Percentiles rank a stretch among this genome's conserved stretches.
Conservation (phyloP, 2,329 filamentous ascomycete genomes). For the Hypoxylon sp. region DNA sequence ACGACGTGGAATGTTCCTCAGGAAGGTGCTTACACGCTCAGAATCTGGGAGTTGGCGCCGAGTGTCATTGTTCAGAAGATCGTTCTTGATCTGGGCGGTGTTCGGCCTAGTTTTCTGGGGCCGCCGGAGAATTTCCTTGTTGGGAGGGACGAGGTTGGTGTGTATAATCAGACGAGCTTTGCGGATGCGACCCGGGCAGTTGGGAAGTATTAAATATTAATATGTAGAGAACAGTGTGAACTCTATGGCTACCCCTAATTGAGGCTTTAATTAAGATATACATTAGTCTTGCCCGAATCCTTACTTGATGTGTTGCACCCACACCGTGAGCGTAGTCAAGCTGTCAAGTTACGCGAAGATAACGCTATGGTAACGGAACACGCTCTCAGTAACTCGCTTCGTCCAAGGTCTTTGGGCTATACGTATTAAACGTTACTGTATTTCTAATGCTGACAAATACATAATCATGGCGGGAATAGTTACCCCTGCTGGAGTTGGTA, state of each 20-base stretch:
- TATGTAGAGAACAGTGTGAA: neutral
- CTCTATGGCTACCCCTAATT: neutral
- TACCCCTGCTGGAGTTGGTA: too few species aligned
- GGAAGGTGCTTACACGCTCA: conserved; percentile 64
- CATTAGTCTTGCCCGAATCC: too few species aligned
- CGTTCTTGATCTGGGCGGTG: conserved; percentile 69
- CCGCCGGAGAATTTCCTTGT: conserved; percentile 69
- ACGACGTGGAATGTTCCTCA: conserved; percentile 59
- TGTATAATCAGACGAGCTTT: conserved; percentile 59
- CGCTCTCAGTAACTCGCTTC: too few species aligned
- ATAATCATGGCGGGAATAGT: too few species aligned
- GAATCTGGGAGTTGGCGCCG: conserved; percentile 67
- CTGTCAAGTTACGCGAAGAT: too few species aligned
- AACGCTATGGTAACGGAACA: too few species aligned
- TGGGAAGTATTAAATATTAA: conserved; percentile 4
- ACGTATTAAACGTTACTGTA: too few species aligned
- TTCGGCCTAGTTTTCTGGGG: conserved; percentile 68
- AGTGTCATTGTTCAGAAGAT: conserved; percentile 71
- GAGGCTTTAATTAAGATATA: too few species aligned
- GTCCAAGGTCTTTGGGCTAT: too few species aligned
- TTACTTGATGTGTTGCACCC: too few species aligned
- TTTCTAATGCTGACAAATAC: too few species aligned
- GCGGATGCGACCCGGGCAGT: conserved; percentile 34
- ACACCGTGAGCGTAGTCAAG: too few species aligned
- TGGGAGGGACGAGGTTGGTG: conserved; percentile 58